phyloP scores from a whole-genome alignment of 768 basidiomycete genomes.

The Austroboletus festivus region DNA sequence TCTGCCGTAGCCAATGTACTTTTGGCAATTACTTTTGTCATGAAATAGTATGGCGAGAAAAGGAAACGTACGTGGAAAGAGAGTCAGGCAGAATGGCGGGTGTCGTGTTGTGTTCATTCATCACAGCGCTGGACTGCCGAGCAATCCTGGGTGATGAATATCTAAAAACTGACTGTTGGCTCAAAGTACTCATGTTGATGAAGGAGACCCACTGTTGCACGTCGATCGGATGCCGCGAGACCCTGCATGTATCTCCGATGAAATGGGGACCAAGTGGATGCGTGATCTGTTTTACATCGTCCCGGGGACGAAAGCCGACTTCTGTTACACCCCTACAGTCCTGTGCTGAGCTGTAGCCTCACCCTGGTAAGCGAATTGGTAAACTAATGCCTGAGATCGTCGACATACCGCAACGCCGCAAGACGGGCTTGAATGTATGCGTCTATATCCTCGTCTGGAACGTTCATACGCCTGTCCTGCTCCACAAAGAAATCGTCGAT shows the following conservation, averaged over 20 bases:
- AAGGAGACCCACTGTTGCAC: slow-evolving; percentile 9
- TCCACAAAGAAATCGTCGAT: slow-evolving; percentile 51
- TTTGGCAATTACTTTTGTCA: not conserved
- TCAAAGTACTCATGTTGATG: not conserved
- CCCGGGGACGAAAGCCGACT: too few species aligned
- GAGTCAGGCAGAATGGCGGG: not conserved
- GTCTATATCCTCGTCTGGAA: slow-evolving; percentile 51
- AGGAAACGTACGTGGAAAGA: slow-evolving; percentile 15
- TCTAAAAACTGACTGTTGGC: too few species aligned
- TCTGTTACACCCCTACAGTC: too few species aligned
- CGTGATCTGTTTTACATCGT: too few species aligned
- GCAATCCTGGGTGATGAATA: too few species aligned
- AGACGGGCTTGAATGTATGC: slow-evolving; percentile 41
- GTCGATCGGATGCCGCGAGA: not conserved
- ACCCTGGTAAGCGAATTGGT: too few species aligned
- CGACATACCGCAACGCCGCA: slow-evolving; percentile 1
- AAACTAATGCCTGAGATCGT: too few species aligned
- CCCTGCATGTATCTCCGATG: not conserved
- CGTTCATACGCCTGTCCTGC: slow-evolving; percentile 51
- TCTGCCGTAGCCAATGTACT: not conserved
- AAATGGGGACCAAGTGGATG: not conserved
- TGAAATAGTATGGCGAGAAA: not conserved
- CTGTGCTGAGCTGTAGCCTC: too few species aligned
- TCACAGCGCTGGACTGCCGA: too few species aligned
- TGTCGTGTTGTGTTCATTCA: too few species aligned